phyloP scores from a whole-genome alignment of 116 monocot genomes.

The Thalassia testudinum region DNA sequence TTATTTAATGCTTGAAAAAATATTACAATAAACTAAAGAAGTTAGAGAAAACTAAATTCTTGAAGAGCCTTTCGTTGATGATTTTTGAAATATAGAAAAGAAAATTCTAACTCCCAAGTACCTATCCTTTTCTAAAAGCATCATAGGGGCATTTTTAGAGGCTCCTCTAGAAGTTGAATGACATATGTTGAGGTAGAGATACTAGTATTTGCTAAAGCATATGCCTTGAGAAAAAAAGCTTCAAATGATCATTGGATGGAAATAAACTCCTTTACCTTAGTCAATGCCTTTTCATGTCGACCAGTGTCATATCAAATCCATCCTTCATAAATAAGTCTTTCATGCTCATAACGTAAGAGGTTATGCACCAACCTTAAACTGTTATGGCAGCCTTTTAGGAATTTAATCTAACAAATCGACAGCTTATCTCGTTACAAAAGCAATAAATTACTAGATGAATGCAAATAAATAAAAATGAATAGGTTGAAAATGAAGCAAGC shows the following conservation, averaged over 20 bases:
- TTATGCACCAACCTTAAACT: constrained; percentile 75
- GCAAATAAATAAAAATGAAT: no score
- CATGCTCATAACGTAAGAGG: constrained; percentile 55
- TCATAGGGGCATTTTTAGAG: constrained; percentile 87
- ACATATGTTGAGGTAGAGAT: constrained; percentile 42
- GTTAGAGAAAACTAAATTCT: constrained; percentile 3
- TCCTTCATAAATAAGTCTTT: constrained; percentile 96
- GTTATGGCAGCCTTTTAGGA: constrained; percentile 90
- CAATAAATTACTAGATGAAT: no score
- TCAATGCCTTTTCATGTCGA: constrained; percentile 77
- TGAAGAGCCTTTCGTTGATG: no score
- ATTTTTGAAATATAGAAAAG: no score
- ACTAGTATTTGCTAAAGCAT: constrained; percentile 71
- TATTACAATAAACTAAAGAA: background rate
- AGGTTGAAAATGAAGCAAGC: no score
- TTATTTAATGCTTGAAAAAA: constrained; percentile 76
- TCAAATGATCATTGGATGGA: constrained; percentile 83
- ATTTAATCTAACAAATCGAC: no score
- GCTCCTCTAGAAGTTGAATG: constrained; percentile 66
- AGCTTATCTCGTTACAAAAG: no score
- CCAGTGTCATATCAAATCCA: constrained; percentile 98
- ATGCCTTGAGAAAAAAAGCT: constrained; percentile 94
- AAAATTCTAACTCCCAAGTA: no score
- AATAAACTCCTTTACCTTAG: constrained; percentile 90
- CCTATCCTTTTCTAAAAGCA: constrained; percentile 93